phyloP scores from a whole-genome alignment of 2,329 filamentous ascomycete species.

The Anthostomella pinea region DNA sequence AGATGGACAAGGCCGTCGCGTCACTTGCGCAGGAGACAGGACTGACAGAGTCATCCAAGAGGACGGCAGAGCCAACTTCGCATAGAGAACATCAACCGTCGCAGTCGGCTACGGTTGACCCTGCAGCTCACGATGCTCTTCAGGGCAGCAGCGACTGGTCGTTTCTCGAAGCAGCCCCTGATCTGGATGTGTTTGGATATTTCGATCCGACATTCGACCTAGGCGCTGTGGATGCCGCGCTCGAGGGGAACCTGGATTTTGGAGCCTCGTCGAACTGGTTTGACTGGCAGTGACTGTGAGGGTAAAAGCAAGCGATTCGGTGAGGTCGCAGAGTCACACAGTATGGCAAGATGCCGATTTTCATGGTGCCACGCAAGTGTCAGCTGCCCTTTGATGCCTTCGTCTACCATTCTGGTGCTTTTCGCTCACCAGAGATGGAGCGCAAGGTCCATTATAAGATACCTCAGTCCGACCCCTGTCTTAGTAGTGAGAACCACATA shows the following conservation, averaged over 20 bases:
- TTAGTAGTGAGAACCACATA: no score
- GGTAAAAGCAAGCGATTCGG: constrained; percentile 5
- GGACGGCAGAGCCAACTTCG: constrained; percentile 14
- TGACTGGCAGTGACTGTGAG: constrained; percentile 33
- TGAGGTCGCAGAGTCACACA: no score
- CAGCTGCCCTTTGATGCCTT: no score
- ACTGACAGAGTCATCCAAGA: constrained; percentile 18
- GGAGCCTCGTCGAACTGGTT: constrained; percentile 51
- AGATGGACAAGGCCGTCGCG: constrained; percentile 54
- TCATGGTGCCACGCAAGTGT: no score
- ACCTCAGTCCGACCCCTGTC: no score
- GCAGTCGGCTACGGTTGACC: constrained; percentile 6
- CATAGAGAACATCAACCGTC: constrained; percentile 12
- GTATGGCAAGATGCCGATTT: no score
- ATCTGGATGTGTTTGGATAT: constrained; percentile 53
- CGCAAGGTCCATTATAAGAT: no score
- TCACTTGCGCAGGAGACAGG: constrained; percentile 38
- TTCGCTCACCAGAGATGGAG: no score
- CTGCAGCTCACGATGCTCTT: constrained; percentile 6
- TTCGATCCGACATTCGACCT: constrained; percentile 55
- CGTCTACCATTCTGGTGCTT: no score
- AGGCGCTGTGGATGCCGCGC: constrained; percentile 50
- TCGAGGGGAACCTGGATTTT: constrained; percentile 55
- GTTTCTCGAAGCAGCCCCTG: constrained; percentile 41
- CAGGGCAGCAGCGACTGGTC: constrained; percentile 39